phyloP scores from a whole-genome alignment of 306 rosid species.

The Malus asiatica region DNA sequence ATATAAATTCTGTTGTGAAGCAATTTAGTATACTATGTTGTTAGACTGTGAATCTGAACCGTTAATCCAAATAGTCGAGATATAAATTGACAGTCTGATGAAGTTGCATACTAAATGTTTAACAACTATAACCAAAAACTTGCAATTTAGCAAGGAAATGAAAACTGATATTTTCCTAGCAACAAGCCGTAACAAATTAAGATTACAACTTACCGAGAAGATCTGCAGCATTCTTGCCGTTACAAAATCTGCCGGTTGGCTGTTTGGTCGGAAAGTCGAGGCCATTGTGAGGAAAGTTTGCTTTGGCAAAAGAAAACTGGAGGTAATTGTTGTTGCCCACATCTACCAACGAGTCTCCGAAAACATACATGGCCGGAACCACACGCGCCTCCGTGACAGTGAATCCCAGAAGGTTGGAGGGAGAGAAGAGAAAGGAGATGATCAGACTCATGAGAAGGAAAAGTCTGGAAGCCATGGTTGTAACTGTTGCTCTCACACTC shows the following conservation, averaged over 20 bases:
- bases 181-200: background rate
- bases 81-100: too few relatives aligned
- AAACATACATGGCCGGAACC: constrained; percentile 30
- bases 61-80: too few relatives aligned
- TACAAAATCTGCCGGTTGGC: constrained; percentile 57
- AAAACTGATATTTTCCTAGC: background rate
- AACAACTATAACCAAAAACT: too few relatives aligned
- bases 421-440: background rate
- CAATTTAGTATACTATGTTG: background rate
- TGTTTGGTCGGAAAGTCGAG: constrained; percentile 53
- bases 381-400: background rate
- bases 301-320: constrained; percentile 25
- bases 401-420: too few relatives aligned
- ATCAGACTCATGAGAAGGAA: background rate
- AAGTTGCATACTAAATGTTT: too few relatives aligned
- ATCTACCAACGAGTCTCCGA: constrained; percentile 42
- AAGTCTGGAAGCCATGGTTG: background rate
- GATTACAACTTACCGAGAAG: constrained; percentile 36
- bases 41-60: too few relatives aligned
- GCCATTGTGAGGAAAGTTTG: constrained; percentile 56
- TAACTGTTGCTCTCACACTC: too few relatives aligned
- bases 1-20: too few relatives aligned
- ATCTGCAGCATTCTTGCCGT: constrained; percentile 81
- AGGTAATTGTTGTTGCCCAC: constrained; percentile 45
- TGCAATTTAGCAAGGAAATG: background rate